A percentile compares a stretch with the other conserved stretches of the same genome.
phyloP scores from a whole-genome alignment of 2,329 filamentous ascomycete genomes.

The Fusarium setosum region DNA sequence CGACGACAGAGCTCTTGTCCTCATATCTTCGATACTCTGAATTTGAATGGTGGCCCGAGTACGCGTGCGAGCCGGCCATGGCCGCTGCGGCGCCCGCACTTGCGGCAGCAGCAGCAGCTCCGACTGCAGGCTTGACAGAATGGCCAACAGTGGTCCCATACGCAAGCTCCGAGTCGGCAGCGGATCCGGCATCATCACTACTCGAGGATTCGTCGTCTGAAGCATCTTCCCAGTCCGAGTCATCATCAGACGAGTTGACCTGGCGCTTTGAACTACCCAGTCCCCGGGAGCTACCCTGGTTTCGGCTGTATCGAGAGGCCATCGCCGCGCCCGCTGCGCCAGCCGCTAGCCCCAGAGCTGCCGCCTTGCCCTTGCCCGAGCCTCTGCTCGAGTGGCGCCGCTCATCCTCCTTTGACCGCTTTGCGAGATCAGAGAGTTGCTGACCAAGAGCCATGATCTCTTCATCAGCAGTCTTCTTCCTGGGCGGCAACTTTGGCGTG shows the following conservation, averaged over 20 bases:
- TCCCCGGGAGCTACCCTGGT: slow-evolving; percentile 51
- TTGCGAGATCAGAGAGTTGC: slow-evolving; percentile 64
- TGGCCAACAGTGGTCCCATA: slow-evolving; percentile 48
- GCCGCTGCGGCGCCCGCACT: slow-evolving; percentile 54
- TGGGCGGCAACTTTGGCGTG: slow-evolving; percentile 23
- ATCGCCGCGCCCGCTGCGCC: slow-evolving; percentile 56
- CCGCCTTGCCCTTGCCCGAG: slow-evolving; percentile 37
- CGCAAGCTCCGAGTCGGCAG: slow-evolving; percentile 54
- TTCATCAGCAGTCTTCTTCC: slow-evolving; percentile 61
- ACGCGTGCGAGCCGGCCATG: slow-evolving; percentile 49
- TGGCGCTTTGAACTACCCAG: slow-evolving; percentile 55
- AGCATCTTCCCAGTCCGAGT: slow-evolving; percentile 68
- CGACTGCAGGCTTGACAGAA: slow-evolving; percentile 35
- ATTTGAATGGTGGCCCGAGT: slow-evolving; percentile 29
- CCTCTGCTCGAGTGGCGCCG: slow-evolving; percentile 52
- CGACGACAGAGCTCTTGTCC: slow-evolving; percentile 63
- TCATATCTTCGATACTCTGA: slow-evolving; percentile 31
- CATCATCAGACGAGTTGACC: slow-evolving; percentile 54
- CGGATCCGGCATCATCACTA: slow-evolving; percentile 44
- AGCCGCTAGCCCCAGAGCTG: slow-evolving; percentile 37
- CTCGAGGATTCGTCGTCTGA: slow-evolving; percentile 59
- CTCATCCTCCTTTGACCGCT: slow-evolving; percentile 63
- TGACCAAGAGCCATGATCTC: slow-evolving; percentile 68
- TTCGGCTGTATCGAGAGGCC: slow-evolving; percentile 51
- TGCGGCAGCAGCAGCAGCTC: slow-evolving; percentile 47